phyloP scores from a whole-genome alignment of 73 alveolate species.

The Paramecium caudatum region DNA sequence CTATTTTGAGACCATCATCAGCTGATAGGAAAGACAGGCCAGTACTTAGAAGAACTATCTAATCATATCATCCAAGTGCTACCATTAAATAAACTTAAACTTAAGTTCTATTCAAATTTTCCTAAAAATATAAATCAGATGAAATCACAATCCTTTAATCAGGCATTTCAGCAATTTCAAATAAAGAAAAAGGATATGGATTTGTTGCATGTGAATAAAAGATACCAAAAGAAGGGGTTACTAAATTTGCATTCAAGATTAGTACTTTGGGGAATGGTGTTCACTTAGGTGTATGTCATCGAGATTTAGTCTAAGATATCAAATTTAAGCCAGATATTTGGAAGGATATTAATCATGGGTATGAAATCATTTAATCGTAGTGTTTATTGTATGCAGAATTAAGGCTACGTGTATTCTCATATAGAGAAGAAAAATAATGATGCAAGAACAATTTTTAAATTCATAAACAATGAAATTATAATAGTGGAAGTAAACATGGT shows the following conservation, averaged over 20 bases:
- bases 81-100: neutral
- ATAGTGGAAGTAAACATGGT: neutral
- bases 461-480: neutral
- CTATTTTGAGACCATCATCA: too few relatives aligned
- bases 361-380: neutral
- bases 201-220: neutral
- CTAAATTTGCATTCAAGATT: slow-evolving; percentile 5
- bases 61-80: neutral
- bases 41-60: neutral
- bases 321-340: neutral
- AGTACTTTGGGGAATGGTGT: neutral
- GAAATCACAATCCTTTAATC: neutral
- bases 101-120: neutral
- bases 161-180: too few relatives aligned
- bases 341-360: neutral
- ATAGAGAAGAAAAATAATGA: neutral
- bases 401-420: slow-evolving; percentile 32
- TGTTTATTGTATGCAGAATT: neutral
- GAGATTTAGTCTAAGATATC: neutral
- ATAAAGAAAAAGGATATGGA: neutral
- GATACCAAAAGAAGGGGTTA: neutral
- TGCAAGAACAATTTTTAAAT: neutral
- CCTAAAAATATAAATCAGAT: neutral
- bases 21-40: too few relatives aligned
- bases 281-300: neutral